Percentiles rank a stretch among this genome's conserved stretches.
Conservation (phyloP, 2,329 filamentous ascomycete species). For the Fusarium transvaalense region DNA sequence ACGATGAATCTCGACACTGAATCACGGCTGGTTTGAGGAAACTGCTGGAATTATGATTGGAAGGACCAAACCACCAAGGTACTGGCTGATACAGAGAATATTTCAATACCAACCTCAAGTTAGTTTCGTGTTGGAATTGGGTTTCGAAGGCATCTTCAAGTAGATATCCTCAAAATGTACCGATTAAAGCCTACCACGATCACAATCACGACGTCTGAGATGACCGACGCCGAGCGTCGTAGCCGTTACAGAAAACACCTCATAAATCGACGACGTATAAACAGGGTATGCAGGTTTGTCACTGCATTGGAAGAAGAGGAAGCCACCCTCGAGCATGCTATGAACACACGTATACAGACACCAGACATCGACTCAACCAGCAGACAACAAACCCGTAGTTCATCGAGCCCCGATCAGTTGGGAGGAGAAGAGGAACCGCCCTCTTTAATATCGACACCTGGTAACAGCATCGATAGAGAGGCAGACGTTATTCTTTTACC, state of each 20-base stretch:
- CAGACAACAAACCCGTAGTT: neutral
- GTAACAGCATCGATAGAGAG: neutral
- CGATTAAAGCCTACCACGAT: constrained; percentile 41
- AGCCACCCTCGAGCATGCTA: neutral
- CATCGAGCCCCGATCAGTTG: neutral
- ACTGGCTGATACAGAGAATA: neutral
- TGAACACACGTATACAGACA: neutral
- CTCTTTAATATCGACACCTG: neutral
- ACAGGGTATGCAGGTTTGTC: neutral
- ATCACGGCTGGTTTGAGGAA: neutral
- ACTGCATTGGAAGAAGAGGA: neutral
- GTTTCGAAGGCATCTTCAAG: neutral
- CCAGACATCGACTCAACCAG: neutral
- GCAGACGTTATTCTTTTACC: neutral
- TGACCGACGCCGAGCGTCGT: constrained; percentile 40
- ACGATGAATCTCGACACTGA: neutral
- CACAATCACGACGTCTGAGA: constrained; percentile 29
- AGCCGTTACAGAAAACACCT: constrained; percentile 40
- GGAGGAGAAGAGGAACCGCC: neutral
- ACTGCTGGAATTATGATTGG: neutral
- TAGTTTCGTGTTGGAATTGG: neutral
- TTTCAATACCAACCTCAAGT: neutral
- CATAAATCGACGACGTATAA: neutral
- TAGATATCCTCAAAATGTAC: constrained; percentile 29
- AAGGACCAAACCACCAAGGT: neutral